Conservation (phyloP, 2,329 filamentous ascomycete species). For the Fonsecaea monophora region DNA sequence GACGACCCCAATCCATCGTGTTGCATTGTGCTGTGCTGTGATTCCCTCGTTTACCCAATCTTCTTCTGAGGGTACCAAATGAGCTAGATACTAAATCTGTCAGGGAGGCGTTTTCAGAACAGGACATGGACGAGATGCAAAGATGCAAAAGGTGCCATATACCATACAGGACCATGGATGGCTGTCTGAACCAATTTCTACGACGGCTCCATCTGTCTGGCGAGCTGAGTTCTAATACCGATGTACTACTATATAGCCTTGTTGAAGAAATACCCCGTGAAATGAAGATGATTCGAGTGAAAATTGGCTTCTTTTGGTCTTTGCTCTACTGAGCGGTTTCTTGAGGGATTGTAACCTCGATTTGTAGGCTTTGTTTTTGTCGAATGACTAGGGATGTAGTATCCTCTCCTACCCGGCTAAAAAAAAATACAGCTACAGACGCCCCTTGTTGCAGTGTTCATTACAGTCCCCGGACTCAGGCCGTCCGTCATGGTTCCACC, state of each 20-base stretch:
- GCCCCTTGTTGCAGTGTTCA: background rate
- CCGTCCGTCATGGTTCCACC: background rate
- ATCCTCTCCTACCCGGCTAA: background rate
- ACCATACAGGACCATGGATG: background rate
- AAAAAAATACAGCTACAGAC: constrained; percentile 4
- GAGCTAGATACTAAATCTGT: background rate
- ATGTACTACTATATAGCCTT: background rate
- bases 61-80: background rate
- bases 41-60: background rate
- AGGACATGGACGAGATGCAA: background rate
- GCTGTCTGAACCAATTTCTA: background rate
- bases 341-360: background rate
- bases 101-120: background rate
- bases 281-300: background rate
- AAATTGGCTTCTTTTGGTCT: background rate
- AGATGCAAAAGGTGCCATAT: background rate
- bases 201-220: background rate
- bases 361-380: background rate
- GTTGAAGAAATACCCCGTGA: background rate
- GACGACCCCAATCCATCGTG: background rate
- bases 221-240: background rate
- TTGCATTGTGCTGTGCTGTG: background rate
- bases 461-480: background rate
- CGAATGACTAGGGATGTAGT: background rate
- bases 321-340: background rate